Evolutionary conservation across 768 basidiomycete genomes (phyloP), one percentile per base, ranked within the genome.

Genomic region (Mycena polygramma): DNA sequence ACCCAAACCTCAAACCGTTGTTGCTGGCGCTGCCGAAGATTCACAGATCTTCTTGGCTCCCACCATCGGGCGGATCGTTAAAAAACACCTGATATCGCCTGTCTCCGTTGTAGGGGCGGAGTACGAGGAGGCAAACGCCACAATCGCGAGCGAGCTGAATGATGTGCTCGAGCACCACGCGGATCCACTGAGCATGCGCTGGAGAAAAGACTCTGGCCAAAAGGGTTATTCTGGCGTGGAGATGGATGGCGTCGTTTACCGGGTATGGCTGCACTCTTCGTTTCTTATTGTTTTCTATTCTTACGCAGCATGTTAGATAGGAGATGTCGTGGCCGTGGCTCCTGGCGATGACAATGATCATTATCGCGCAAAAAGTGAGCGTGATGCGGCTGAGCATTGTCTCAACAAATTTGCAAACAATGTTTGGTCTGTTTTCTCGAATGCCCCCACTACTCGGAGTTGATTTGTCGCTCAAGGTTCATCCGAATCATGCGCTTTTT

Each of bases 401-500:
- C 71, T 77, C 0, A 93, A 93, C 69, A 77, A 79, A 5, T 85
- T 89, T 46, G 91, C 87, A 24, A 90, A 91, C 67, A 79, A 77
- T 19, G 83, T 84, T 52, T 94, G 93, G 93, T 92, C 77, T 58
- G 84, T 20, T 15, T 51, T 37, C 19, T 72, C 30, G 20, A 7
- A n/a, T n/a, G 51, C 11, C n/a, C 55, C 66, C 30, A 30, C 36
- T 36, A 10, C 19, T 22, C 26, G 54, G 15, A 63, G 57, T 52
- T 71, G 19, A 65, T 48, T 24, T 46, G 61, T 37, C 20, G 9
- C 20, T 36, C 15, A 37, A 94, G 93, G 93, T 94, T 94, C 74
- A 88, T 88, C 57, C 85, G 82, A n/a, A 91, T 94, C 49, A 83
- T 83, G 5, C 92, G 90, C 72, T 87, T 94, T 66, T 91, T 86